A percentile compares a stretch with the other conserved stretches of the same genome.
Conservation (phyloP, 2,329 filamentous ascomycete genomes). For the Coniochaeta hoffmannii region DNA sequence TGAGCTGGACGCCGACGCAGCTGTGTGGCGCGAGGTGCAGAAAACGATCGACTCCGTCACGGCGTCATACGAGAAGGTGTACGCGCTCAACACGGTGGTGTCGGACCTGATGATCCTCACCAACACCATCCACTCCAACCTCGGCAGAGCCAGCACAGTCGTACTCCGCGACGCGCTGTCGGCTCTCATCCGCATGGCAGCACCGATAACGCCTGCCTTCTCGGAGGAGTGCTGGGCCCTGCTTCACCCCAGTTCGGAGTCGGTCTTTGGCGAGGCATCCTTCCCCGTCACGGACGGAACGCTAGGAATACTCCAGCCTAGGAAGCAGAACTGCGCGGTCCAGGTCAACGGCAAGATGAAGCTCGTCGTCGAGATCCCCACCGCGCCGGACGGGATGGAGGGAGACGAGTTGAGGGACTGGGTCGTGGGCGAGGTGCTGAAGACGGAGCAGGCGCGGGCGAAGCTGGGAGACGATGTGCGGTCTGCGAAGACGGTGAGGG, state of each 20-base stretch:
- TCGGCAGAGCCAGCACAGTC: constrained; percentile 26
- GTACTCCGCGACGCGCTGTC: constrained; percentile 43
- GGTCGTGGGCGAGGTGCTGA: constrained; percentile 53
- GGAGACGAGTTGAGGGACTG: constrained; percentile 46
- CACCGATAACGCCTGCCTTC: constrained; percentile 73
- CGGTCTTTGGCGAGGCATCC: constrained; percentile 35
- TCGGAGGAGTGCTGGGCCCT: constrained; percentile 73
- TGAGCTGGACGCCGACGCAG: constrained; percentile 37
- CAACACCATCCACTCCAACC: constrained; percentile 52
- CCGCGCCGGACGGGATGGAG: constrained; percentile 32
- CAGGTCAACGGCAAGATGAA: constrained; percentile 76
- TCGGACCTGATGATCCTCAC: constrained; percentile 79
- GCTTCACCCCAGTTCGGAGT: constrained; percentile 32
- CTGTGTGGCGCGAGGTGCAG: constrained; percentile 60
- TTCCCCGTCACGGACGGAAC: constrained; percentile 55
- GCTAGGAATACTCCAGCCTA: constrained; percentile 36
- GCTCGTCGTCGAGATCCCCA: constrained; percentile 58
- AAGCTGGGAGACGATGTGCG: constrained; percentile 46
- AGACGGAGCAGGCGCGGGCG: constrained; percentile 50
- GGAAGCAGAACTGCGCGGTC: constrained; percentile 54
- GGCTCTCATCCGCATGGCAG: constrained; percentile 62
- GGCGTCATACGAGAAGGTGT: constrained; percentile 60
- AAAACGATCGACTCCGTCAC: constrained; percentile 60
- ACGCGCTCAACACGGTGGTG: constrained; percentile 74
- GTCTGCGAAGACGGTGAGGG: constrained; percentile 55